phyloP scores from a whole-genome alignment of 1,284 basidiomycete species.

The Ganoderma lingzhi region DNA sequence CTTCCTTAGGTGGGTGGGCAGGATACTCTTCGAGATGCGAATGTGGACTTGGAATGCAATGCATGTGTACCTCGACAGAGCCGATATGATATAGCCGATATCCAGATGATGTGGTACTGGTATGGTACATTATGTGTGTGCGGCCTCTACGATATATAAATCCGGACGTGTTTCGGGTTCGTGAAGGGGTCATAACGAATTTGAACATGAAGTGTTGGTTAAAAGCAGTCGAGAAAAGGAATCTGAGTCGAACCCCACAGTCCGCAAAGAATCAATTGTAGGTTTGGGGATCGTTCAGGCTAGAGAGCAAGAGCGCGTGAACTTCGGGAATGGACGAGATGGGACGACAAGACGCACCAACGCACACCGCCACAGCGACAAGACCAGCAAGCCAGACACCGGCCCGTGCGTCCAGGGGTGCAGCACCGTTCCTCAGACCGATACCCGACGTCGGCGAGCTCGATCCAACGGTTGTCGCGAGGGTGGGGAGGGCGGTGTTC shows the following conservation, averaged over 20 bases:
- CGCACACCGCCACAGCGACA: not conserved
- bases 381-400: not conserved
- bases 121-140: conserved; percentile 2
- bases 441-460: not conserved
- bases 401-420: not conserved
- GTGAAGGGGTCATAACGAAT: not conserved
- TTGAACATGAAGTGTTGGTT: not conserved
- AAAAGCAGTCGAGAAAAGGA: not conserved
- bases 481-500: not conserved
- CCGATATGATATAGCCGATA: conserved; percentile 6
- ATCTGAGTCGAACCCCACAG: not conserved
- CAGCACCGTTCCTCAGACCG: not conserved
- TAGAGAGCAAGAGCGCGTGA: not conserved
- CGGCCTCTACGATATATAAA: not conserved
- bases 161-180: not conserved
- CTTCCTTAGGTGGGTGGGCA: not conserved
- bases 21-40: not conserved
- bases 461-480: not conserved
- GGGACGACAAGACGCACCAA: not conserved
- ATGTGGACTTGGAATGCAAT: not conserved
- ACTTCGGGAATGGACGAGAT: not conserved
- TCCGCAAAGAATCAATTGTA: not conserved
- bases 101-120: not conserved
- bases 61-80: not conserved
- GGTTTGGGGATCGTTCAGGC: not conserved